phyloP scores from a whole-genome alignment of 257 asterid species.

The Rauvolfia tetraphylla region DNA sequence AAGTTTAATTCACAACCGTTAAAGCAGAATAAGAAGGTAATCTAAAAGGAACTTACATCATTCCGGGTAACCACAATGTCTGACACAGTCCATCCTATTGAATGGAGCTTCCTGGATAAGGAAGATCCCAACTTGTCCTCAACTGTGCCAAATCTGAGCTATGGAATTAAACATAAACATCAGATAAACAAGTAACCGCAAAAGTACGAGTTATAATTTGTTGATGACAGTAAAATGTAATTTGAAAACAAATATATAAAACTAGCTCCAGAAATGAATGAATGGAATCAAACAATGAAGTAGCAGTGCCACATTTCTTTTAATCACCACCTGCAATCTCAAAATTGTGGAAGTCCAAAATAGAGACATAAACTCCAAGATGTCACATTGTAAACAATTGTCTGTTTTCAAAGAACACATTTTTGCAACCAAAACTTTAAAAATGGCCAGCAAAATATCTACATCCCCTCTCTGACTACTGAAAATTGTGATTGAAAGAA shows the following conservation, averaged over 20 bases:
- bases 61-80: constrained; percentile 55
- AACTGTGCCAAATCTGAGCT: constrained; percentile 96
- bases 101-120: constrained; percentile 59
- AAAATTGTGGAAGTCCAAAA: not conserved
- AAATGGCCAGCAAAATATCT: not conserved
- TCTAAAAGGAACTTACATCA: constrained; percentile 49
- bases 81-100: constrained; percentile 75
- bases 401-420: not conserved
- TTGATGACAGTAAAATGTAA: not conserved
- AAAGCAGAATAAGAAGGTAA: not conserved
- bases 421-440: not conserved
- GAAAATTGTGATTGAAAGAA: not conserved
- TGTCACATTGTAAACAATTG: not conserved
- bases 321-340: not conserved
- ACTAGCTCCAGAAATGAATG: not conserved
- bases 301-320: not conserved
- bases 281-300: not conserved
- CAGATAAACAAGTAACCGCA: constrained; percentile 10
- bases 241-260: constrained; percentile 6
- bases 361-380: not conserved
- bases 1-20: not conserved
- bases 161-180: constrained; percentile 54
- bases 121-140: constrained; percentile 65
- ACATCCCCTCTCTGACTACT: not conserved
- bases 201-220: not conserved